phyloP scores from a whole-genome alignment of 2,329 filamentous ascomycete genomes.

The Erysiphe pulchra region DNA sequence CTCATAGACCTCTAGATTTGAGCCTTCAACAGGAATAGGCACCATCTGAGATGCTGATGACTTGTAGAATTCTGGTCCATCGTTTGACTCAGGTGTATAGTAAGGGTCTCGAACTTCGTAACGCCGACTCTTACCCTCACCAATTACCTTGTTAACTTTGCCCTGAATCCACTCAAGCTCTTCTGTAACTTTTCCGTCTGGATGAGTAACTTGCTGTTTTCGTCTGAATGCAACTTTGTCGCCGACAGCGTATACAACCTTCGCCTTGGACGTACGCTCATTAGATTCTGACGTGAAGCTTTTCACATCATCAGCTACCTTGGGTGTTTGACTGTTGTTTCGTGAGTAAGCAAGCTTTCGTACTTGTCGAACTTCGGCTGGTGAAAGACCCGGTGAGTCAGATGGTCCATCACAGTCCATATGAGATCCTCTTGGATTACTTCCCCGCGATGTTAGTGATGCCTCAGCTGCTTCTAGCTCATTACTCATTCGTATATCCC shows the following conservation, averaged over 20 bases:
- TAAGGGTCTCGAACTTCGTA: conserved; percentile 64
- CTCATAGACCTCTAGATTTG: conserved; percentile 33
- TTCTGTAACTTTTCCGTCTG: conserved; percentile 11
- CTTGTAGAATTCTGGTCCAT: conserved; percentile 27
- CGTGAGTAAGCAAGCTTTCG: conserved; percentile 9
- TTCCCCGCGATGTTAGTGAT: conserved; percentile 6
- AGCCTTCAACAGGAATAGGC: conserved; percentile 36
- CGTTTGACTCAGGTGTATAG: conserved; percentile 28
- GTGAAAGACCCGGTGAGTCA: conserved; percentile 12
- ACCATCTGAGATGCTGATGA: conserved; percentile 55
- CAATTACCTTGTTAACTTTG: conserved; percentile 48
- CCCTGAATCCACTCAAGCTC: conserved; percentile 48
- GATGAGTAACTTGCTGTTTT: conserved; percentile 19
- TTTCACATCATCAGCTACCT: conserved; percentile 7
- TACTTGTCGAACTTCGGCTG: conserved; percentile 10
- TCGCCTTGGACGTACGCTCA: conserved; percentile 14
- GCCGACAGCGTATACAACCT: conserved; percentile 31
- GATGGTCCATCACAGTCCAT: conserved; percentile 12
- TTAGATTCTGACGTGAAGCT: conserved; percentile 6
- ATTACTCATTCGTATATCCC: conserved; percentile 1
- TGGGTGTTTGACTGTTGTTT: conserved; percentile 11
- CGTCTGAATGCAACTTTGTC: conserved; percentile 42
- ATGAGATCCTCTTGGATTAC: conserved; percentile 6
- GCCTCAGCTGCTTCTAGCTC: conserved; percentile 3
- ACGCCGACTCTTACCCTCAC: conserved; percentile 50